Evolutionary conservation across 352 stramenopile genomes (phyloP).

Genomic region (Thalassiosira sp.): DNA sequence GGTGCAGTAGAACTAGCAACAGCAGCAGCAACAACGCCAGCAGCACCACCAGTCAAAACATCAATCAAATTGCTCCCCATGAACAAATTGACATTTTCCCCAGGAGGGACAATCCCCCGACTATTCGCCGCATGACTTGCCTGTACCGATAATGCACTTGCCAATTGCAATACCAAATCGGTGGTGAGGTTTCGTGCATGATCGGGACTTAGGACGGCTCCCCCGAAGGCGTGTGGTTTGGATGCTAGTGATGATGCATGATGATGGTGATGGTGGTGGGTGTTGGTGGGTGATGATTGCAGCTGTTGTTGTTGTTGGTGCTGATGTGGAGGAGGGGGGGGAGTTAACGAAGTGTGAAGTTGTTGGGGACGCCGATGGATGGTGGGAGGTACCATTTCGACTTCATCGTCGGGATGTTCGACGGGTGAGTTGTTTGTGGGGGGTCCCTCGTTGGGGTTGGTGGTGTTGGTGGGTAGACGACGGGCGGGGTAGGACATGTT

Average conservation of each 20-base stretch:
- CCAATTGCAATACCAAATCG: slow-evolving; percentile 59
- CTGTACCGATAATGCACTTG: slow-evolving; percentile 56
- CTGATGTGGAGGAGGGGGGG: too few relatives aligned
- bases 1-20: too few relatives aligned
- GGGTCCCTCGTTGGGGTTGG: slow-evolving; percentile 29
- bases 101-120: slow-evolving; percentile 8
- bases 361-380: neutral
- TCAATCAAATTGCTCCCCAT: slow-evolving; percentile 13
- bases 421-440: too few relatives aligned
- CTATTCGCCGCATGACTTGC: slow-evolving; percentile 30
- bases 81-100: slow-evolving; percentile 19
- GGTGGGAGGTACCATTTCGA: neutral
- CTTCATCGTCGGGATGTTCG: slow-evolving; percentile 24
- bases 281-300: slow-evolving; percentile 6
- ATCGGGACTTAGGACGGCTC: slow-evolving; percentile 72
- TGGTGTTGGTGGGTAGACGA: slow-evolving; percentile 1
- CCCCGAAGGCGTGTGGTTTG: slow-evolving; percentile 77
- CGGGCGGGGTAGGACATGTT: neutral
- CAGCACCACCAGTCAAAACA: neutral
- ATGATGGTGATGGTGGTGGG: slow-evolving; percentile 5
- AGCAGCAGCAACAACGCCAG: neutral
- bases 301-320: slow-evolving; percentile 8
- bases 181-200: slow-evolving; percentile 67
- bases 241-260: slow-evolving; percentile 47
- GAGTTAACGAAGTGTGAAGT: too few relatives aligned